Evolutionary conservation across 768 basidiomycete species (phyloP).

Genomic region (Dentipellis sp.): DNA sequence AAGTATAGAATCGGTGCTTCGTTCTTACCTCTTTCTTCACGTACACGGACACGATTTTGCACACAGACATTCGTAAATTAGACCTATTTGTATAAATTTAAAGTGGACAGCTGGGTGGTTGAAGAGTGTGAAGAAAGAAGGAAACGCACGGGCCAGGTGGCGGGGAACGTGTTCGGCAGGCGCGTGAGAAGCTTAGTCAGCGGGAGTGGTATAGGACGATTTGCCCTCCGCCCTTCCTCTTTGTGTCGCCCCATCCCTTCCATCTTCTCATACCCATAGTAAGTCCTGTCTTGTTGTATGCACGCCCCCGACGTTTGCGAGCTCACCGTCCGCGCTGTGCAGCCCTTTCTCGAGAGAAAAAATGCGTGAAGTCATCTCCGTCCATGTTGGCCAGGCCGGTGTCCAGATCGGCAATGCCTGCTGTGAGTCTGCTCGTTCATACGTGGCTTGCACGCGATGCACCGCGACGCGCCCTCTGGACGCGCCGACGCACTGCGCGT

Average conservation of each 20-base stretch:
- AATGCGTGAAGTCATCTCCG: constrained; percentile 96
- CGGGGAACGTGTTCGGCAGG: constrained; percentile 6
- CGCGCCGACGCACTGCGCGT: background rate
- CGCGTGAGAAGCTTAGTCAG: constrained; percentile 2
- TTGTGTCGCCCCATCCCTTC: constrained; percentile 27
- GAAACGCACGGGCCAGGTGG: constrained; percentile 6
- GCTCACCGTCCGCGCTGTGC: background rate
- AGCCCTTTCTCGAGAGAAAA: constrained; percentile 19
- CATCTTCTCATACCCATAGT: constrained; percentile 15
- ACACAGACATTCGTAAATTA: too few species aligned
- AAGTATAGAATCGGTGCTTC: too few species aligned
- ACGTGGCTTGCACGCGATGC: background rate
- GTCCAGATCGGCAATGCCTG: constrained; percentile 98
- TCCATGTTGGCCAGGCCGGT: constrained; percentile 99
- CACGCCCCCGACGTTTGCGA: constrained; percentile 1
- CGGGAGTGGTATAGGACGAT: constrained; percentile 16
- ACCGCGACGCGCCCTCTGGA: constrained; percentile 13
- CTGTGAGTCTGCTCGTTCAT: constrained; percentile 51
- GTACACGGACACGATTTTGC: too few species aligned
- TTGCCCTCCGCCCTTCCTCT: constrained; percentile 26
- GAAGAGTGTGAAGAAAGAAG: background rate
- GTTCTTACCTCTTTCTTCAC: too few species aligned
- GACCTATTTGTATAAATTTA: too few species aligned
- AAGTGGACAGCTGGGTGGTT: background rate
- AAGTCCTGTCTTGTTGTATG: constrained; percentile 10